Conservation (phyloP, 352 stramenopile genomes). For the Globisporangium cederbergense region DNA sequence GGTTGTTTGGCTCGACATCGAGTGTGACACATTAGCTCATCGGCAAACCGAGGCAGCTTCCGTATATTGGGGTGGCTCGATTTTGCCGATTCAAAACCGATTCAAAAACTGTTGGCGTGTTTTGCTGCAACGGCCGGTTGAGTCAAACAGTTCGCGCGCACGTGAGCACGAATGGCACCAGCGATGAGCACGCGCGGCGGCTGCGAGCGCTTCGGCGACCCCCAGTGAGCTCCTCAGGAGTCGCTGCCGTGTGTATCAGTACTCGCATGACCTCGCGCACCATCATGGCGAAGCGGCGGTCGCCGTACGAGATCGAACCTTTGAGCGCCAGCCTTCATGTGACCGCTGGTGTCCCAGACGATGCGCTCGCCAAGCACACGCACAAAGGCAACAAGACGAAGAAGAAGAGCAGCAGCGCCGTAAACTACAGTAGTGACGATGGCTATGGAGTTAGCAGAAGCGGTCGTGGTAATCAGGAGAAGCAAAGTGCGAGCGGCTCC, state of each 20-base stretch:
- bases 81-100: too few relatives aligned
- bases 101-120: too few relatives aligned
- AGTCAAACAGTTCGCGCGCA: too few relatives aligned
- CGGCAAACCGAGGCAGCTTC: too few relatives aligned
- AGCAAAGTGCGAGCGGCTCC: neutral
- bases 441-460: neutral
- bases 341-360: too few relatives aligned
- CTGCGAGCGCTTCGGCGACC: too few relatives aligned
- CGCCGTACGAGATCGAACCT: constrained; percentile 32
- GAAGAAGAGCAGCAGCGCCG: neutral
- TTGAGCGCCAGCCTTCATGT: neutral
- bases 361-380: neutral
- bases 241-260: neutral
- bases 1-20: too few relatives aligned
- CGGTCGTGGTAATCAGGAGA: neutral
- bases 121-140: too few relatives aligned
- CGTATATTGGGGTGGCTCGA: too few relatives aligned
- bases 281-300: constrained; percentile 31
- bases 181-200: too few relatives aligned
- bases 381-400: constrained; percentile 4
- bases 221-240: neutral
- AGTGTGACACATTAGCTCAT: too few relatives aligned
- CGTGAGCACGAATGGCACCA: too few relatives aligned
- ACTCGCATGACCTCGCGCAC: neutral
- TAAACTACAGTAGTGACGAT: neutral